A percentile compares a stretch with the other conserved stretches of the same genome.
Conservation (phyloP, 495 filamentous ascomycete species). For the Delitschia confertaspora region DNA sequence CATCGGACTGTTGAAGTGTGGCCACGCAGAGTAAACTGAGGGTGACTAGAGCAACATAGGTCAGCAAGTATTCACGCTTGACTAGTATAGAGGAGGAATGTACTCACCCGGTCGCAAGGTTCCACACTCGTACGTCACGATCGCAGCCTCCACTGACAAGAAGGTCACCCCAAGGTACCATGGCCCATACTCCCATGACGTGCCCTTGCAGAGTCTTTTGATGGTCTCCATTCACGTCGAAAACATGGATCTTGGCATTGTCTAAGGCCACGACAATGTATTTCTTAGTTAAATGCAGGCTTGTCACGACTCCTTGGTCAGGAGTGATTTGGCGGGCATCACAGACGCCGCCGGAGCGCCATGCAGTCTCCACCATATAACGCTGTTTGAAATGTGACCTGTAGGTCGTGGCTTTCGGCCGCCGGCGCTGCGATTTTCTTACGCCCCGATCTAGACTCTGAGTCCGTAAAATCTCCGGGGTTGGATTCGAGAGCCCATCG, state of each 20-base stretch:
- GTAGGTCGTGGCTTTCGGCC: constrained; percentile 57
- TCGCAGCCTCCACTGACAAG: constrained; percentile 96
- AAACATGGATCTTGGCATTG: constrained; percentile 97
- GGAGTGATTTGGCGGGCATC: constrained; percentile 79
- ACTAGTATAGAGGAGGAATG: constrained; percentile 27
- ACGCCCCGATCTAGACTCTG: constrained; percentile 25
- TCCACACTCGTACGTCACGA: constrained; percentile 94
- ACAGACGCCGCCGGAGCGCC: constrained; percentile 78
- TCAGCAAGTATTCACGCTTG: background rate
- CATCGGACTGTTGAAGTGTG: constrained; percentile 96
- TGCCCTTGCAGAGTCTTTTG: constrained; percentile 88
- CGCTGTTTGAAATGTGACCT: constrained; percentile 94
- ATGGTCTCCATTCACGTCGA: constrained; percentile 79
- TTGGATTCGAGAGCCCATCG: constrained; percentile 8
- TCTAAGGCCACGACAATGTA: constrained; percentile 97
- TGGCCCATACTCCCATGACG: constrained; percentile 99
- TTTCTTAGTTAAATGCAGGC: constrained; percentile 83
- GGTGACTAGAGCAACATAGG: background rate
- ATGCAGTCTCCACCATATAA: constrained; percentile 94
- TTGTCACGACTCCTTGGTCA: constrained; percentile 94
- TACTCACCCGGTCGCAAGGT: constrained; percentile 94
- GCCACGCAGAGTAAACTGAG: constrained; percentile 76
- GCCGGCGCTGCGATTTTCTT: constrained; percentile 2
- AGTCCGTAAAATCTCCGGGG: constrained; percentile 16
- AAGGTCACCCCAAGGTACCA: constrained; percentile 96